Conservation (phyloP, 2,329 filamentous ascomycete species). For the Fusarium humuli region DNA sequence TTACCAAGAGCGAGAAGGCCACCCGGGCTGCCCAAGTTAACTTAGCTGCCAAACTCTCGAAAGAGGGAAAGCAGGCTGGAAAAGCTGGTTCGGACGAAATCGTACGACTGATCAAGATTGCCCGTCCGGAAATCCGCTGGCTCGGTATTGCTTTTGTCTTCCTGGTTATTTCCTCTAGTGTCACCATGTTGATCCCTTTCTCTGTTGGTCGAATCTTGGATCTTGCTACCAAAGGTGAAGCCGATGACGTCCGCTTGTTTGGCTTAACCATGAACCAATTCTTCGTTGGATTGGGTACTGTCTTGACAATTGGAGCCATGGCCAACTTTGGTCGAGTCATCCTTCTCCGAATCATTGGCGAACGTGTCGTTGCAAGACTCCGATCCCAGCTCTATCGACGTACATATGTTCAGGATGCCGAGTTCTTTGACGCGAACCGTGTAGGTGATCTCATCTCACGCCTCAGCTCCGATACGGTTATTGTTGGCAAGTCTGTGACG, state of each 20-base stretch:
- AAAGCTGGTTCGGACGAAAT: slow-evolving; percentile 79
- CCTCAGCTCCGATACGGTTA: slow-evolving; percentile 94
- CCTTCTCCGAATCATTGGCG: slow-evolving; percentile 91
- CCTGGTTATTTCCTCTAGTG: slow-evolving; percentile 87
- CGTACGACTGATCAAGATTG: slow-evolving; percentile 89
- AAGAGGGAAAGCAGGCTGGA: slow-evolving; percentile 73
- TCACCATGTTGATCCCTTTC: slow-evolving; percentile 97
- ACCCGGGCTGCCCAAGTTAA: slow-evolving; percentile 90
- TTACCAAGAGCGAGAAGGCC: slow-evolving; percentile 82
- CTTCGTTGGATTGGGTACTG: slow-evolving; percentile 80
- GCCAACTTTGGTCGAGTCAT: slow-evolving; percentile 96
- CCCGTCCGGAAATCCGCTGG: slow-evolving; percentile 82
- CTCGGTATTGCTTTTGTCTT: slow-evolving; percentile 84
- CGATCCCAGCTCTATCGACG: slow-evolving; percentile 89
- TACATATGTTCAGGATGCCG: slow-evolving; percentile 96
- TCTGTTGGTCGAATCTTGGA: slow-evolving; percentile 97
- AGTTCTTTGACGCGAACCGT: slow-evolving; percentile 98
- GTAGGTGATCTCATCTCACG: slow-evolving; percentile 97
- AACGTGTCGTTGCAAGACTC: slow-evolving; percentile 90
- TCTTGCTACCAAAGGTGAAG: slow-evolving; percentile 79
- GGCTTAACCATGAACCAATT: slow-evolving; percentile 89
- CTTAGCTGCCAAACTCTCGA: slow-evolving; percentile 85
- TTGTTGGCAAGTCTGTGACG: slow-evolving; percentile 98
- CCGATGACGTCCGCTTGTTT: slow-evolving; percentile 78
- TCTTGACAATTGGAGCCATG: slow-evolving; percentile 84